A percentile compares a stretch with the other conserved stretches of the same genome.
Evolutionary conservation across 2,329 filamentous ascomycete species (phyloP).

Genomic region (Neoarthrinium moseri): DNA sequence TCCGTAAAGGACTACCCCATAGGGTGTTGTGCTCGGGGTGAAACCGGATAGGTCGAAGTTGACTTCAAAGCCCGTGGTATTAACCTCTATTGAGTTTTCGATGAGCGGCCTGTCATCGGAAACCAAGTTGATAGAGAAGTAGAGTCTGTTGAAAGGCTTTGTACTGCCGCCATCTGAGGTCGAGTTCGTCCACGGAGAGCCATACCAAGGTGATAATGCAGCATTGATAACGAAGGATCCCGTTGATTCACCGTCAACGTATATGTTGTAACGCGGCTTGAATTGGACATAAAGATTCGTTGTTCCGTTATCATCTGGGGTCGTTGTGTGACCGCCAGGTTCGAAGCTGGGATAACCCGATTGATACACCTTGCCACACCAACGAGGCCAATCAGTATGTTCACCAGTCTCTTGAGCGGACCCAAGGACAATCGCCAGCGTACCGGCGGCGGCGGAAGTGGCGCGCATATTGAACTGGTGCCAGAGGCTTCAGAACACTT

Average conservation of each 20-base stretch:
- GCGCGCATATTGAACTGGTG: too few species aligned
- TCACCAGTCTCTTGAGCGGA: slow-evolving; percentile 4
- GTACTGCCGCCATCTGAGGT: slow-evolving; percentile 16
- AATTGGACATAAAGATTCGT: slow-evolving; percentile 35
- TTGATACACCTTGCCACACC: slow-evolving; percentile 12
- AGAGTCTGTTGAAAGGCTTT: slow-evolving; percentile 22
- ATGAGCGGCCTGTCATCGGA: slow-evolving; percentile 29
- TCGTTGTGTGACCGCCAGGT: slow-evolving; percentile 4
- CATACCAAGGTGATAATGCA: slow-evolving; percentile 38
- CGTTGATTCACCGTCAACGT: slow-evolving; percentile 37
- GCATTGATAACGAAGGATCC: slow-evolving; percentile 45
- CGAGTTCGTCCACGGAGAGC: slow-evolving; percentile 32
- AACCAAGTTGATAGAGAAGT: slow-evolving; percentile 35
- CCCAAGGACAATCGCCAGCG: too few species aligned
- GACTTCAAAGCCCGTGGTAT: slow-evolving; percentile 33
- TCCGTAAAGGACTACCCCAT: slow-evolving; percentile 37
- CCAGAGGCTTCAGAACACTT: too few species aligned
- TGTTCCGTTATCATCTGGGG: slow-evolving; percentile 4
- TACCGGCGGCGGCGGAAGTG: too few species aligned
- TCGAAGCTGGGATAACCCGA: slow-evolving; percentile 8
- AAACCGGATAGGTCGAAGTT: slow-evolving; percentile 35
- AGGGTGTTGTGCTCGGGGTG: slow-evolving; percentile 32
- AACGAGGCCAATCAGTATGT: slow-evolving; percentile 6
- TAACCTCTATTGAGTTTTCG: slow-evolving; percentile 30
- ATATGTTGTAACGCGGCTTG: slow-evolving; percentile 44